Conservation (phyloP, 495 filamentous ascomycete species). For the Aspergillus cristatus region DNA sequence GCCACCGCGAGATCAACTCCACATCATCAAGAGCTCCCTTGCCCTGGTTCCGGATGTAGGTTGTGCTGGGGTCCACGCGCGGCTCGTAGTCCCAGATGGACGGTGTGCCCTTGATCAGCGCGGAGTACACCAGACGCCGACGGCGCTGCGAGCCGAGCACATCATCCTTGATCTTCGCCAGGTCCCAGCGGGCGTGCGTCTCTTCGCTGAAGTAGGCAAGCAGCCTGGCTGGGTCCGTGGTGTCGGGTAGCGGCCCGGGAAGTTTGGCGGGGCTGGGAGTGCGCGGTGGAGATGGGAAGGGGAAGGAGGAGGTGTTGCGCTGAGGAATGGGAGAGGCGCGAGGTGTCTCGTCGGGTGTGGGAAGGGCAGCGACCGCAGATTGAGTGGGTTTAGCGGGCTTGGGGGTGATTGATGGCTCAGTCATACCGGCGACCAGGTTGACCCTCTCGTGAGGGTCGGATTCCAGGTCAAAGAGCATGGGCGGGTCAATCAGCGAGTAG, state of each 20-base stretch:
- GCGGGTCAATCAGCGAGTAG: constrained; percentile 68
- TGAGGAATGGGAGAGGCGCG: constrained; percentile 23
- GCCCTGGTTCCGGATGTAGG: constrained; percentile 49
- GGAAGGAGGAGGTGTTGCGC: constrained; percentile 21
- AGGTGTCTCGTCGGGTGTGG: constrained; percentile 31
- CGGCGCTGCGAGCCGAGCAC: constrained; percentile 65
- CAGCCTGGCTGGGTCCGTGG: constrained; percentile 34
- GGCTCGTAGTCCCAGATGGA: constrained; percentile 74
- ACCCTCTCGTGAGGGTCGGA: constrained; percentile 63
- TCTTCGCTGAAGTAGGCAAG: constrained; percentile 56
- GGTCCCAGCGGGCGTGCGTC: constrained; percentile 60
- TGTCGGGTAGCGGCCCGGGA: constrained; percentile 22
- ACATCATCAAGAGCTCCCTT: constrained; percentile 38
- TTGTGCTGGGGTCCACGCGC: constrained; percentile 57
- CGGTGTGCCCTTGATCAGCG: constrained; percentile 59
- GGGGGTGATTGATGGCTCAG: constrained; percentile 12
- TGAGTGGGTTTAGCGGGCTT: constrained; percentile 4
- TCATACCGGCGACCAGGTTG: constrained; percentile 51
- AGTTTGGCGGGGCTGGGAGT: constrained; percentile 30
- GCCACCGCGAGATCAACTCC: constrained; percentile 39
- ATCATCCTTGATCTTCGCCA: constrained; percentile 56
- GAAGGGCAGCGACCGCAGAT: constrained; percentile 19
- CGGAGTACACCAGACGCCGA: constrained; percentile 62
- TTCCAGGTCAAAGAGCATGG: constrained; percentile 68
- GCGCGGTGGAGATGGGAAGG: constrained; percentile 35